Evolutionary conservation across 352 stramenopile genomes (phyloP), one percentile per base, ranked within the genome.

Genomic region (Globisporangium takayamanum): DNA sequence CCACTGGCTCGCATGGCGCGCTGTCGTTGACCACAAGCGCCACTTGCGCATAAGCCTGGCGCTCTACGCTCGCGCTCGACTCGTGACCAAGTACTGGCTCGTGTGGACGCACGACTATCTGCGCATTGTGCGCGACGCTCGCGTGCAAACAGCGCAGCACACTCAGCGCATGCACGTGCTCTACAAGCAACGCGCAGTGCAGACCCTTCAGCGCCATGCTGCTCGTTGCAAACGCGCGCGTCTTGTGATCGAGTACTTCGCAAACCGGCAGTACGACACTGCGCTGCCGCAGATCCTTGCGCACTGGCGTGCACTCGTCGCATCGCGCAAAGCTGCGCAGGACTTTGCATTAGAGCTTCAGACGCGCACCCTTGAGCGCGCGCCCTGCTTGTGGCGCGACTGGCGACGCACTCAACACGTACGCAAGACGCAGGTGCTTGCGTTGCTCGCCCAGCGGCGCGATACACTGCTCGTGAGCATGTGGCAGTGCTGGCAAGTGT

Each of bases 71-170:
- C 69, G 64, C 48, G 78, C 80, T 4, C 66, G 74, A 0, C 7
- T 86, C n/a, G 41, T 88, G 12, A 88, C 78, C 0, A 87, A 83
- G 52, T 76, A 67, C 51, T 90, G 80, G 80, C 48, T 87, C 8
- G 41, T 78, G 8, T 90, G 80, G 80, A 54, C 57, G 5, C 75
- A 83, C 42, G 80, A 88, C 49, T 82, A 68, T 42, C 52, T 75
- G 11, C 59, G 54, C 3, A 22, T 61, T 1, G 16, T 66, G 10
- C 37, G 30, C 0, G 11, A 74, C 7, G 30, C 16, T 5, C 55
- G 53, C 5, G 5, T 44, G 0, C 20, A 51, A 15, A 1, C 1
- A 3, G 15, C 25, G 10, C 25, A n/a, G 26, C n/a, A 50, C 6
- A 4, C 15, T 46, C 15, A 50, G 26, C 36, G 54, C 10, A 26